Base-by-base conservation (phyloP, 208 protist species). In the Porcisia hertigi region DNA sequence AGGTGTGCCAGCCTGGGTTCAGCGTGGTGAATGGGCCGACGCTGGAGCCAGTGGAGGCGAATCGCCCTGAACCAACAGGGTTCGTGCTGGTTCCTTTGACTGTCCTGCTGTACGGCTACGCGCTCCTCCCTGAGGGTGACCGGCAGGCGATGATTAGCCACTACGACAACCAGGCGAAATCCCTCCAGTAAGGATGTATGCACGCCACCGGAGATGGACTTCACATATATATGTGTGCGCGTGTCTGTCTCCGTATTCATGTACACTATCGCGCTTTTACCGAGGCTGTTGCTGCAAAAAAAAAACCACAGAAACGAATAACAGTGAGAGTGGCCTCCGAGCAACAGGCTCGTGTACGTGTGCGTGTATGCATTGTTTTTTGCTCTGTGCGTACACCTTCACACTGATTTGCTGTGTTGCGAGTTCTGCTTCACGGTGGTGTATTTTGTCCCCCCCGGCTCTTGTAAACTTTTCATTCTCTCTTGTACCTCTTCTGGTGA, bases 51-150 rank as follows among this genome's bases (percentile, higher is more conserved):
- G 93, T 97, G n/a, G 85, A 94, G 43, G 86, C 83, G 71, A 73
- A 89, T 52, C 80, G 91, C 14, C 57, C 80, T n/a, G 86, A 89
- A 57, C 91, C 93, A 25, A 86, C 88, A 20, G 93, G 93, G 18
- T 97, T 91, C 77, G 93, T 97, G 25, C 80, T 97, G 20, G 85
- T 97, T 18, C 93, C 93, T 23, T 76, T 97, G 23, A 77, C 81
- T 0, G 81, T 92, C 55, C 69, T 97, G 54, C 83, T 97, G 47
- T 88, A 97, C 67, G 93, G 93, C 30, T 97, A 94, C 80, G 85
- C 89, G 11, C 80, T 97, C 30, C 82, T 97, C 11, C 84, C 91
- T 2, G 80, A 83, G 57, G 76, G 75, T n/a, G 87, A 94, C 55
- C 86, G 90, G 8, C 77, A 87, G 23, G 80, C 87, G 59, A 79